Percentiles rank a stretch among this genome's conserved stretches.
Evolutionary conservation across 202 grass and related monocot genomes (phyloP).

Genomic region (Bolboschoenoplectus hybrid): DNA sequence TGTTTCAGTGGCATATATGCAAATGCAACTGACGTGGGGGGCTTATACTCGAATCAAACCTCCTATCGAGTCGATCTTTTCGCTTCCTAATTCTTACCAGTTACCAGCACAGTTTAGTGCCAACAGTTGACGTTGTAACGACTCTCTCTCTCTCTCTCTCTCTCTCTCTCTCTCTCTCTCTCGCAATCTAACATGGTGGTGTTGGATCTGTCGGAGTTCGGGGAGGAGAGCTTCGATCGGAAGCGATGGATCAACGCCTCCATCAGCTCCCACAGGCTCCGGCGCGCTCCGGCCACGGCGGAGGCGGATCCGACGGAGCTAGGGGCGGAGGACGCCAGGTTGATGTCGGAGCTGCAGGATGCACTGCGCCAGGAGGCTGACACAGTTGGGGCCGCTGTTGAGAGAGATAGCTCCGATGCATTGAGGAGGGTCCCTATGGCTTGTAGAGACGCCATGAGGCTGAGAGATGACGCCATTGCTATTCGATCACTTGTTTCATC

Average conservation of each 20-base stretch:
- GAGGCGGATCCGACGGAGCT: conserved; percentile 36
- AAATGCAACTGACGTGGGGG: too few relatives aligned
- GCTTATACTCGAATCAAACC: too few relatives aligned
- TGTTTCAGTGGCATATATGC: too few relatives aligned
- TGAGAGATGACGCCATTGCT: conserved; percentile 78
- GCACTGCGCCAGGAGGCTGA: conserved; percentile 78
- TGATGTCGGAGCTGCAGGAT: conserved; percentile 51
- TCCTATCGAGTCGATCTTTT: neutral
- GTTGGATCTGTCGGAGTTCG: conserved; percentile 83
- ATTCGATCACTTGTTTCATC: conserved; percentile 69
- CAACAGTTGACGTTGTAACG: neutral
- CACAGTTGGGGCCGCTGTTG: conserved; percentile 65
- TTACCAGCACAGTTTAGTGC: neutral
- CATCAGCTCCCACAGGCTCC: conserved; percentile 73
- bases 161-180: neutral
- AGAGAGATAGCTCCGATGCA: conserved; percentile 84
- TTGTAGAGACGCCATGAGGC: conserved; percentile 79
- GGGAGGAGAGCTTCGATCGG: conserved; percentile 78
- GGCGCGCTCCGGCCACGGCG: conserved; percentile 66
- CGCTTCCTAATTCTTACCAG: neutral
- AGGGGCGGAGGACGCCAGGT: neutral
- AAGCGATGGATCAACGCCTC: conserved; percentile 99
- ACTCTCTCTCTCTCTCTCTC: neutral
- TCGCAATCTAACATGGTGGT: conserved; percentile 61
- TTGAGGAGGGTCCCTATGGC: conserved; percentile 90